Evolutionary conservation across 176 grass and related monocot genomes (phyloP), one percentile per base, ranked within the genome.

Genomic region (Cenchrus fungigraminus): DNA sequence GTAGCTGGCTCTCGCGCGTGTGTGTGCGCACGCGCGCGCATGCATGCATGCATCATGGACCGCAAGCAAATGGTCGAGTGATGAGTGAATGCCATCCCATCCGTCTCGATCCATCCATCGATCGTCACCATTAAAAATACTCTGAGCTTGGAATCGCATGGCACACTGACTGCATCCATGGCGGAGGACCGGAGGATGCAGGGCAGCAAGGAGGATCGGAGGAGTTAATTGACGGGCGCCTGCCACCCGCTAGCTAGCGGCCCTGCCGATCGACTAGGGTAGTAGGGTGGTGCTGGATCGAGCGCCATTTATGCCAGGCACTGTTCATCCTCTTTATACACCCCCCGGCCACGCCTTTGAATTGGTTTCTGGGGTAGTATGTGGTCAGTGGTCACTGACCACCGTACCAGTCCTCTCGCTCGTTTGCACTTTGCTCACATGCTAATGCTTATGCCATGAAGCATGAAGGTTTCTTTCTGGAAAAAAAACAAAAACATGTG

Each of bases 31-130:
- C 10, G 10, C 16, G 6, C 1, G 12, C 2, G 47, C 31, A 71
- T 29, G 63, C 62, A 68, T 56, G 50, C 10, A 10, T 10, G 28
- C 14, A 20, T 77, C 65, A 84, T 84, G 85, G 89, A 84, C 84
- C 85, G 83, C 82, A 88, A 92, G 71, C 92, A 97, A 92, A 92
- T 89, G 89, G 84, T 82, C 85, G 86, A 79, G 86, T 68, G 75
- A 84, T 63, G 75, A 84, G 87, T 74, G 88, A 79, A 84, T 87
- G 84, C 45, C 61, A 28, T 79, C 37, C 37, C 37, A 40, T 40
- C 37, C 37, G 37, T 40, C 37, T 40, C 70, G 72, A 86, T 84
- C 58, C 11, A 31, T 78, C 64, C 76, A 82, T 84, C 64, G 44
- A 45, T 2, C 14, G 16, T 82, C 86, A 88, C 85, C 86, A 88